Base-by-base conservation (phyloP, 495 filamentous ascomycete species). In the Hyaloscypha variabilis region DNA sequence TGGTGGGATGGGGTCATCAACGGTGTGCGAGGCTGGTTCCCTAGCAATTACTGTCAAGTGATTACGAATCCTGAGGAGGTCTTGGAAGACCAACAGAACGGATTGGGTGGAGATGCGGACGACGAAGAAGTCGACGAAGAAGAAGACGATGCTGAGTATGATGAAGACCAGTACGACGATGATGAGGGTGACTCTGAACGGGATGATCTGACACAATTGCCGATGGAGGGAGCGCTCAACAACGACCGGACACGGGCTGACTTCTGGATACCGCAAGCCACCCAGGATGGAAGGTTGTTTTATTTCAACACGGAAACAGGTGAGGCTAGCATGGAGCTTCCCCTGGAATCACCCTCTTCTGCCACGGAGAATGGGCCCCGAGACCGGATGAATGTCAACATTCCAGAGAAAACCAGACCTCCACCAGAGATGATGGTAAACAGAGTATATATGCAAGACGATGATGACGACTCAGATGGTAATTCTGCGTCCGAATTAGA, bases 1-100 rank as follows among this genome's bases (percentile, higher is more conserved):
- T 99, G 95, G 95, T 99, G 95, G 95, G 95, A 99, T 78, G 95
- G 95, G 11, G 91, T 98, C 46, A 94, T 98, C 73, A 90, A 94
- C 66, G 93, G 90, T 53, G 88, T 94, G 64, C 88, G 95, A 68
- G 95, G 95, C 62, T 99, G 95, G 95, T 99, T 99, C 78, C 95
- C 95, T 8, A 98, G 95, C 82, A 99, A 99, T 75, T 99, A 99
- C 78, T 98, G 95, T 78, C 85, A 89, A 60, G 85, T 95, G 49
- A 90, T 97, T 71, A 79, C 87, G 25, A 90, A 88, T 70, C 83
- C 86, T 50, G 87, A 90, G 56, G 91, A 96, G 64, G 73, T 81
- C 39, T 23, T 62, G 28, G 65, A 79, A 49, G 84, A 82, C 53
- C 80, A 80, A 65, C 82, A 83, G 60, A 74, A 71, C 63, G 67